A percentile compares a stretch with the other conserved stretches of the same genome.
Conservation (phyloP, 73 alveolate genomes). For the Paramecium bursaria region DNA sequence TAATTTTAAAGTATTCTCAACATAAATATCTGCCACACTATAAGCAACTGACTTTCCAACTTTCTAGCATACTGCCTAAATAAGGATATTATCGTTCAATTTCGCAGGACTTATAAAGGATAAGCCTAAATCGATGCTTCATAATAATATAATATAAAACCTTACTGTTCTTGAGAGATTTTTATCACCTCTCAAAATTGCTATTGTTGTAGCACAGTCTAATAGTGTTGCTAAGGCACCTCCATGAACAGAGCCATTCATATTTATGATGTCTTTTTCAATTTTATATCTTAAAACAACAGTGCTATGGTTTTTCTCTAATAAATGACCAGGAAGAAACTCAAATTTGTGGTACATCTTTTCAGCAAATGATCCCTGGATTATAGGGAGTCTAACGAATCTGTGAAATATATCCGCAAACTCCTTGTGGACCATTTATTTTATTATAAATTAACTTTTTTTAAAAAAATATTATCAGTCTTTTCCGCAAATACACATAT, state of each 20-base stretch:
- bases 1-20: slow-evolving; percentile 11
- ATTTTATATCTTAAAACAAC: slow-evolving; percentile 65
- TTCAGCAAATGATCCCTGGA: not conserved
- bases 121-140: slow-evolving; percentile 47
- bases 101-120: slow-evolving; percentile 58
- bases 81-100: slow-evolving; percentile 24
- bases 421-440: no score
- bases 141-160: not conserved
- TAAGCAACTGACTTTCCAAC: slow-evolving; percentile 42
- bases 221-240: slow-evolving; percentile 75
- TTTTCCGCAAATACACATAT: no score
- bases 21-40: slow-evolving; percentile 43
- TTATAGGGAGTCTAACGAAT: no score
- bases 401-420: no score
- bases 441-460: no score
- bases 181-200: slow-evolving; percentile 69
- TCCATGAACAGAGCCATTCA: slow-evolving; percentile 73
- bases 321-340: slow-evolving; percentile 40
- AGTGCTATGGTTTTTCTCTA: slow-evolving; percentile 28
- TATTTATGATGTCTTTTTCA: slow-evolving; percentile 54
- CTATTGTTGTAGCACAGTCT: slow-evolving; percentile 71
- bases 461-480: no score
- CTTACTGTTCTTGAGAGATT: slow-evolving; percentile 57
- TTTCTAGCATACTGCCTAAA: slow-evolving; percentile 47
- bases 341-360: not conserved